Evolutionary conservation across 345 rosid genomes (phyloP), one percentile per base, ranked within the genome.

Genomic region (Boechera divaricarpa): DNA sequence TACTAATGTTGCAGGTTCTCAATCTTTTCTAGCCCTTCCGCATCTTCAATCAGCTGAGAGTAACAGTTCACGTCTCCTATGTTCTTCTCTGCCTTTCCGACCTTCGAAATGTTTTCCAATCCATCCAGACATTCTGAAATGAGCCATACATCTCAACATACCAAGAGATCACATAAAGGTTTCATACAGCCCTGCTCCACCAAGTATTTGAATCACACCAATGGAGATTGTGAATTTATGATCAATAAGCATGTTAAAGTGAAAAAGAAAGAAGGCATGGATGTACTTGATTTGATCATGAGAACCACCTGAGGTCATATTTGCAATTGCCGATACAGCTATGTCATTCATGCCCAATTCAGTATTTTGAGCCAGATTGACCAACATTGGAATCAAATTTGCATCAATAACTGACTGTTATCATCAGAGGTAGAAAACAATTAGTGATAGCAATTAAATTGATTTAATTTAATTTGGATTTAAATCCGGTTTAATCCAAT

Each of bases 241-340:
- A 12, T 29, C 36, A 29, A 26, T 8, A 39, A 39, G 44, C 44
- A 10, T 39, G 5, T 39, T 39, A 11, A 53, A 53, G 55, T 51
- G 5, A 18, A 24, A 52, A 12, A 29, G 7, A 55, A 3, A 13
- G 10, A 55, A 55, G 18, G 26, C n/a, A 56, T 1, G 31, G 18
- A 56, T 10, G 7, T 31, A 56, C 61, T 29, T 56, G 61, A 29
- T 56, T 56, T 56, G 61, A 6, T 13, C 38, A 56, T 13, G 61
- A 56, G 61, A 56, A 56, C 21, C 18, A 29, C 5, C 5, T 31
- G 4, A 29, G 10, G 18, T 12, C 1, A 9, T 21, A 56, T 55
- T 29, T 55, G 36, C 5, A 12, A 55, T 29, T 12, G 60, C 38
- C 36, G 5, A 12, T 29, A 29, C n/a, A 13, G 10, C 60, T 6